Evolutionary conservation across 1,284 basidiomycete genomes (phyloP), one percentile per base, ranked within the genome.

Genomic region (Ceratobasidium theobromae): DNA sequence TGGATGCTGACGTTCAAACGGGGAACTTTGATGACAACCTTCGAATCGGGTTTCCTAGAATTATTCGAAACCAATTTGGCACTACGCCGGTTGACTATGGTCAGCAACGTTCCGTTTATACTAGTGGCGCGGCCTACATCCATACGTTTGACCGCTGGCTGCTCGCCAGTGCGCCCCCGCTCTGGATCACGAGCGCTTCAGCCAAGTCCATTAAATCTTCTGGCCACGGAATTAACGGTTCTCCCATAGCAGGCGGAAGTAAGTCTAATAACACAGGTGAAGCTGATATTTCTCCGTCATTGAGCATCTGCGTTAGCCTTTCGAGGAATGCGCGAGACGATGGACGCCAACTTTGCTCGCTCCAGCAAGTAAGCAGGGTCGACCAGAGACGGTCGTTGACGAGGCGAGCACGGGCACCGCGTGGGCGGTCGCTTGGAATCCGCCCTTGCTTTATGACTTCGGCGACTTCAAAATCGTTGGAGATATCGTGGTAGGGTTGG

Each of bases 311-410:
- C 30, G 28, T 16, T 16, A 65, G 18, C 27, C 40, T 16, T 9
- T 45, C 51, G 23, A 65, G 30, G 16, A 65, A 32, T 23, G n/a
- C 14, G 4, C 43, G 62, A 11, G 62, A 53, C 2, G 62, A 46
- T 21, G 62, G 62, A 11, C 62, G 51, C 62, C 62, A 65, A 8
- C 30, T 35, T 16, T 53, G 62, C 38, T 41, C 62, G 4, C 21
- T 30, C 62, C 62, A 65, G 18, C 62, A 65, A 2, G 41, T 12
- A 3, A 38, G 6, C 8, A 65, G 62, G 14, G 30, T 18, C 28
- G 49, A n/a, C 62, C 62, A 65, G n/a, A 65, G 28, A 4, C 51
- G 23, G 21, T 65, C 62, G 23, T 53, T 65, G 28, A 65, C 28
- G 0, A 65, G 41, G 21, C 25, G 30, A 46, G 28, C 55, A 4